Evolutionary conservation across 2,329 filamentous ascomycete species (phyloP).

Genomic region (Aspergillus fumigatiaffinis): DNA sequence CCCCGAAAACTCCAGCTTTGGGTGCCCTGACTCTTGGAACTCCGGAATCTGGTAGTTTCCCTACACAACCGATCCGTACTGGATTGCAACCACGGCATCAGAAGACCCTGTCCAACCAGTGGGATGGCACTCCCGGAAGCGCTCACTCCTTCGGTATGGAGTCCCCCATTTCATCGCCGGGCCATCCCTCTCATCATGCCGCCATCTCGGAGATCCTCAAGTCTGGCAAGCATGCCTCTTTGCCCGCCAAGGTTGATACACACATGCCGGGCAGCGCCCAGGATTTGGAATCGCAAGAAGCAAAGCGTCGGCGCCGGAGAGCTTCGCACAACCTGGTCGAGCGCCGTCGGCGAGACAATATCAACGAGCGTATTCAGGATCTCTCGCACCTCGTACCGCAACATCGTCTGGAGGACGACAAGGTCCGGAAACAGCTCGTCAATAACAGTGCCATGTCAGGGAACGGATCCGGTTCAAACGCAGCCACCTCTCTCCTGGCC

Average conservation of each 20-base stretch:
- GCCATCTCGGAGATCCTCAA: slow-evolving; percentile 88
- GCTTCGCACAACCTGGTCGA: slow-evolving; percentile 97
- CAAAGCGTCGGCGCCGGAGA: slow-evolving; percentile 83
- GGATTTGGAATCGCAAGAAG: slow-evolving; percentile 76
- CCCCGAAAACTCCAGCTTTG: slow-evolving; percentile 77
- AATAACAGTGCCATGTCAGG: slow-evolving; percentile 89
- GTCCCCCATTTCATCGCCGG: slow-evolving; percentile 81
- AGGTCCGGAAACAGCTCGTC: slow-evolving; percentile 88
- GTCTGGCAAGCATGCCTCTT: slow-evolving; percentile 75
- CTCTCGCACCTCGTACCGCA: slow-evolving; percentile 87
- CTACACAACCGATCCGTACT: slow-evolving; percentile 72
- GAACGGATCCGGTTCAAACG: slow-evolving; percentile 54
- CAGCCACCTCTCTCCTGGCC: slow-evolving; percentile 80
- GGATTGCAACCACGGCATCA: slow-evolving; percentile 62
- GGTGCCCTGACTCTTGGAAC: slow-evolving; percentile 67
- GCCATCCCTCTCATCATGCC: slow-evolving; percentile 52
- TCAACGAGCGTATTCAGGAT: slow-evolving; percentile 97
- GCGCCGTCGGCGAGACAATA: slow-evolving; percentile 90
- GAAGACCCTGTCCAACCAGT: slow-evolving; percentile 82
- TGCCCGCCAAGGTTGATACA: slow-evolving; percentile 77
- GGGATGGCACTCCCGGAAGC: slow-evolving; percentile 82
- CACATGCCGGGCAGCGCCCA: slow-evolving; percentile 39
- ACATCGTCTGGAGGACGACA: slow-evolving; percentile 93
- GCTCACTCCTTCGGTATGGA: slow-evolving; percentile 75
- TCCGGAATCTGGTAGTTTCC: slow-evolving; percentile 68